Evolutionary conservation across 257 asterid genomes (phyloP), one percentile per base, ranked within the genome.

Genomic region (Vinca minor): DNA sequence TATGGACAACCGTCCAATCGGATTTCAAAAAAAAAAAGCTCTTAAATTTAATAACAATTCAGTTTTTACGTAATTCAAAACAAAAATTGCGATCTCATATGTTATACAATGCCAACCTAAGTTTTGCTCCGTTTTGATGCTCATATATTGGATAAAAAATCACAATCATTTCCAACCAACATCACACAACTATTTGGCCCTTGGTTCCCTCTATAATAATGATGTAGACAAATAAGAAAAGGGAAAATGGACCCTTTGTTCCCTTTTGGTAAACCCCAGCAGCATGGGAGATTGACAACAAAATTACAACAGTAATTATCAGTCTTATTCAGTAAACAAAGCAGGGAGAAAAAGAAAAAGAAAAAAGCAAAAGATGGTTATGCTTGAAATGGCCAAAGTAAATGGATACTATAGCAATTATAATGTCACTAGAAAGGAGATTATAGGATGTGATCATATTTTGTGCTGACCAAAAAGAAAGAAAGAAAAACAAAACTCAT

Each of bases 381-480:
- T 35, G 15, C 38, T 26, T 47, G 38, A 18, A 62, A 68, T 32
- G 69, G 35, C 28, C 34, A 66, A 59, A 42, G 17, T 17, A 41
- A 74, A 76, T 68, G 59, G 63, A 53, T 64, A 63, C 65, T 20
- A 2, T 1, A 54, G 47, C 17, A 13, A 42, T 13, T 11, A 1
- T 46, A n/a, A 63, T n/a, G 47, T 12, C 47, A 62, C 25, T 45
- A 64, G 14, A 29, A 34, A 71, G 67, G 13, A 17, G 70, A 63
- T 46, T 53, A 52, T 4, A 34, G 38, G 38, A 34, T 34, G 49
- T 63, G 73, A 67, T 23, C 56, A 32, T 21, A 31, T 53, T 66
- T 66, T 41, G 12, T 26, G 59, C 38, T 53, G 20, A 35, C 35
- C 11, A n/a, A n/a, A n/a, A n/a, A n/a, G n/a, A n/a, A n/a, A n/a